These are phyloP conservation scores for Naganishia vaughanmartiniae DNA, from an alignment of 768 basidiomycete species.

Conservation along the genomic window DNA sequence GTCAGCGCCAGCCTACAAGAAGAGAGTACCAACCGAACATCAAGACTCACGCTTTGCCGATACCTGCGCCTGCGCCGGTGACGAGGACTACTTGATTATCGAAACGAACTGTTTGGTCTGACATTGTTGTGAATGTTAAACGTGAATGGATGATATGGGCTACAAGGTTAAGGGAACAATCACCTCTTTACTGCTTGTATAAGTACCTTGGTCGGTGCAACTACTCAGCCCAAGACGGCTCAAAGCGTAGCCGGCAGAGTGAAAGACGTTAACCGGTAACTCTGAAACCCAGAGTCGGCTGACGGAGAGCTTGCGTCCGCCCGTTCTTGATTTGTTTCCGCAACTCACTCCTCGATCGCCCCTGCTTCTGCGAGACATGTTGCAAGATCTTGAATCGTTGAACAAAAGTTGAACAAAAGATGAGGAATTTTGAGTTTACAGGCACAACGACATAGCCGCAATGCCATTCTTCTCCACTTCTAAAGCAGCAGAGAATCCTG, in stretches of 20 bases:
- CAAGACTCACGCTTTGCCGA: constrained; percentile 76
- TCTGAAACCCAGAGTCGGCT: too few relatives aligned
- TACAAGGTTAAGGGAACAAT: neutral
- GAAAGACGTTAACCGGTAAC: too few relatives aligned
- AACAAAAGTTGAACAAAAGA: too few relatives aligned
- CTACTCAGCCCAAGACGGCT: too few relatives aligned
- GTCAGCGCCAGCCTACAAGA: neutral
- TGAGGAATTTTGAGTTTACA: neutral
- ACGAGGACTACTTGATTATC: constrained; percentile 86
- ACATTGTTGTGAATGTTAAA: neutral
- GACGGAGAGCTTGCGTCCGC: too few relatives aligned
- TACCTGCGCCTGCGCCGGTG: constrained; percentile 92
- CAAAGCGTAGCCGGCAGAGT: too few relatives aligned
- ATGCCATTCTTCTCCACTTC: constrained; percentile 24
- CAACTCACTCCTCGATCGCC: too few relatives aligned
- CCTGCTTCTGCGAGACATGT: too few relatives aligned
- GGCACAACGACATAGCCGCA: neutral
- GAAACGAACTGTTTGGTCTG: constrained; percentile 55
- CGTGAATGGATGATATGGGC: neutral
- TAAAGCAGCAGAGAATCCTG: constrained; percentile 14
- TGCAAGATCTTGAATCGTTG: too few relatives aligned
- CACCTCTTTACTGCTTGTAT: neutral
- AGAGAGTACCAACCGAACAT: neutral
- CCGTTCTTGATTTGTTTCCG: too few relatives aligned
- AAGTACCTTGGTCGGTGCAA: neutral